Evolutionary conservation across 2,329 filamentous ascomycete species (phyloP).

Genomic region (Phoma sp.): DNA sequence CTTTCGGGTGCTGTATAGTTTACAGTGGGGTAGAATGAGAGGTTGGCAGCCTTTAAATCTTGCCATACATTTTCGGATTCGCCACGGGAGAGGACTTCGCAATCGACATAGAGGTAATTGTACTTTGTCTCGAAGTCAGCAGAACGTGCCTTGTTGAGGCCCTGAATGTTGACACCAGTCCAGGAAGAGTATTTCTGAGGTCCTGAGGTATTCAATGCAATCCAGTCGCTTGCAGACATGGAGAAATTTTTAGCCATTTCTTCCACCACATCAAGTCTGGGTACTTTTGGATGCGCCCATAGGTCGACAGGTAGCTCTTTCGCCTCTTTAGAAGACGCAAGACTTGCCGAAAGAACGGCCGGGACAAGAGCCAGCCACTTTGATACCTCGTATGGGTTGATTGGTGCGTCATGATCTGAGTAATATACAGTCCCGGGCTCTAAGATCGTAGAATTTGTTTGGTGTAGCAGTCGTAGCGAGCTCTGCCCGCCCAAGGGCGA

Average conservation of each 20-base stretch:
- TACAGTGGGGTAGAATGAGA: not conserved
- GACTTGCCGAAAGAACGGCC: conserved; percentile 4
- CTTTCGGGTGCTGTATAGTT: too few relatives aligned
- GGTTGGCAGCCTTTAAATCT: not conserved
- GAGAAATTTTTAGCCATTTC: not conserved
- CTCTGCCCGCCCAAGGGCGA: conserved; percentile 15
- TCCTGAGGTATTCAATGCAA: not conserved
- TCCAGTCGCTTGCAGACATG: not conserved
- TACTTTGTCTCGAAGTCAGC: not conserved
- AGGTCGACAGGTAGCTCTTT: conserved; percentile 5
- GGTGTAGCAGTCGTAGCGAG: conserved; percentile 4
- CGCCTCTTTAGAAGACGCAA: not conserved
- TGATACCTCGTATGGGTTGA: not conserved
- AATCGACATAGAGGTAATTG: conserved; percentile 1
- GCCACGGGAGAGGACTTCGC: not conserved
- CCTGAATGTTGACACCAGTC: conserved; percentile 8
- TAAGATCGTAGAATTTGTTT: not conserved
- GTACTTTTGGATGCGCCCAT: conserved; percentile 16
- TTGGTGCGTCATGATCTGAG: not conserved
- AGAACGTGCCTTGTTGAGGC: not conserved
- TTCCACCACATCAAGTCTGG: conserved; percentile 3
- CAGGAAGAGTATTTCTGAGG: conserved; percentile 2
- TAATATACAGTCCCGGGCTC: not conserved
- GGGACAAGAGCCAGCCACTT: not conserved
- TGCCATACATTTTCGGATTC: not conserved